phyloP scores from a whole-genome alignment of 1,284 basidiomycete genomes.

The Meripilus lineatus region DNA sequence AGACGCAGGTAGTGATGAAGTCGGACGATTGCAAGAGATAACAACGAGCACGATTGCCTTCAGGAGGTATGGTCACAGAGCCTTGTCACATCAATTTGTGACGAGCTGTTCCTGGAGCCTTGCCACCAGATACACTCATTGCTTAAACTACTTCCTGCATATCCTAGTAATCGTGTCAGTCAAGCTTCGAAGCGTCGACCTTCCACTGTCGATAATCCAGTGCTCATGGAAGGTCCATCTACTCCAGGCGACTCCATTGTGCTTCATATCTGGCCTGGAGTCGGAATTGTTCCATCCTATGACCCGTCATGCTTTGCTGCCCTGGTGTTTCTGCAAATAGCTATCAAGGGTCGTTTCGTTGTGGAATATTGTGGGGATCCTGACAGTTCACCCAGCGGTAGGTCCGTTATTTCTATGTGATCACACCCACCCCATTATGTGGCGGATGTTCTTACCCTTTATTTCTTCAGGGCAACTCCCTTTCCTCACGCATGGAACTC shows the following conservation, averaged over 20 bases:
- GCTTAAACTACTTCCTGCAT: too few species aligned
- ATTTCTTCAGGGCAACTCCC: constrained; percentile 58
- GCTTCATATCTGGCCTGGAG: constrained; percentile 65
- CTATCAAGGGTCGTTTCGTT: constrained; percentile 57
- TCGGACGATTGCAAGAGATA: too few species aligned
- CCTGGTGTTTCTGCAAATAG: constrained; percentile 59
- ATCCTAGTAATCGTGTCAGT: too few species aligned
- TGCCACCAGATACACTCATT: too few species aligned
- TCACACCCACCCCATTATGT: background rate
- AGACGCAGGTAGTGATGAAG: too few species aligned
- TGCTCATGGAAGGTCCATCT: too few species aligned
- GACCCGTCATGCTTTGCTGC: constrained; percentile 63
- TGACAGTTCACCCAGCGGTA: constrained; percentile 73
- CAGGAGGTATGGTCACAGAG: too few species aligned
- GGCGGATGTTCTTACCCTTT: background rate
- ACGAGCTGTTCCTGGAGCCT: too few species aligned
- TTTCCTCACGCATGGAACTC: constrained; percentile 54
- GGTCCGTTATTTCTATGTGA: constrained; percentile 26
- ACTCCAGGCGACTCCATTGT: constrained; percentile 9
- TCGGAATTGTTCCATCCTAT: constrained; percentile 58
- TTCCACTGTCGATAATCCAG: too few species aligned
- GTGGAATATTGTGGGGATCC: constrained; percentile 61
- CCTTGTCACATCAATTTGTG: too few species aligned
- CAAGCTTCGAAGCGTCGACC: too few species aligned
- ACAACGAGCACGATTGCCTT: too few species aligned